Evolutionary conservation across 2,329 filamentous ascomycete genomes (phyloP).

Genomic region (Zymoseptoria brevis): DNA sequence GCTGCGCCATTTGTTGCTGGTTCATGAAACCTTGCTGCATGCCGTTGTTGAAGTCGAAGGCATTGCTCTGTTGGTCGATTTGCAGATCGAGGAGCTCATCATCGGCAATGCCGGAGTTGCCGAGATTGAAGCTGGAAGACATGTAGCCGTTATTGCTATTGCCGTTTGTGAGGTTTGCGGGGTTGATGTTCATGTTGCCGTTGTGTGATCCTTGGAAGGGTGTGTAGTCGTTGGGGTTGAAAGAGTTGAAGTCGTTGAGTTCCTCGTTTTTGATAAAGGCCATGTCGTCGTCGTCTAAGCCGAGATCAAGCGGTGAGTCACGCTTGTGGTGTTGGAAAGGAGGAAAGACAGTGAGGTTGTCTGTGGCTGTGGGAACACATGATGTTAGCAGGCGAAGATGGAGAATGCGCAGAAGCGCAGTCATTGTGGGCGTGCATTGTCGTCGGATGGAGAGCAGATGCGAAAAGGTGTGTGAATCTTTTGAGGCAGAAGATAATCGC

Average conservation of each 20-base stretch:
- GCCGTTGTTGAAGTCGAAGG: conserved; percentile 37
- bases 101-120: conserved; percentile 72
- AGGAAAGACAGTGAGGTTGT: conserved; percentile 28
- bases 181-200: conserved; percentile 61
- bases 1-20: conserved; percentile 45
- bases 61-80: conserved; percentile 28
- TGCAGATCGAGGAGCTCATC: conserved; percentile 77
- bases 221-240: conserved; percentile 38
- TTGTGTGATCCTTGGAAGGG: conserved; percentile 28
- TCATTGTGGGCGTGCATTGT: conserved; percentile 3
- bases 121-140: conserved; percentile 64
- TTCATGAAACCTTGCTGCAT: conserved; percentile 41
- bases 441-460: background rate
- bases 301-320: conserved; percentile 30
- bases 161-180: conserved; percentile 72
- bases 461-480: background rate
- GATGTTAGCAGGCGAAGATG: conserved; percentile 10
- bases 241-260: conserved; percentile 52
- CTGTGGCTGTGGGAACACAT: conserved; percentile 11
- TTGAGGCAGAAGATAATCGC: background rate
- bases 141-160: conserved; percentile 15
- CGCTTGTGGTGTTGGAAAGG: conserved; percentile 28
- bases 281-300: conserved; percentile 32
- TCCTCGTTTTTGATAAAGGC: conserved; percentile 59
- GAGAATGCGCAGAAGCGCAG: background rate